A percentile compares a stretch with the other conserved stretches of the same genome.
phyloP scores from a whole-genome alignment of 2,329 filamentous ascomycete species.

The Xylariaceae sp. region DNA sequence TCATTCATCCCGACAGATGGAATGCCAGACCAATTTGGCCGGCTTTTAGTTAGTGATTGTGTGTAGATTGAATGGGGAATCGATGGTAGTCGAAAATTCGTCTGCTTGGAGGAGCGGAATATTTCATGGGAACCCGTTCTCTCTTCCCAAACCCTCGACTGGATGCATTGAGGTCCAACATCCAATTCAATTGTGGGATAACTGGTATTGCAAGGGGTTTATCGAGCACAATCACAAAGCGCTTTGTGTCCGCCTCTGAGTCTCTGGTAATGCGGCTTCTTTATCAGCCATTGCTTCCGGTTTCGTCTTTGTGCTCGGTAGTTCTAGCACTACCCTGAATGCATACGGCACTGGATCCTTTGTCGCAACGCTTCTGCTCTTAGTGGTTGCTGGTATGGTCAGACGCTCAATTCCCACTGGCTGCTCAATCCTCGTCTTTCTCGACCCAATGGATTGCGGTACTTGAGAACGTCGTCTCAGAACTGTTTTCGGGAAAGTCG shows the following conservation, averaged over 20 bases:
- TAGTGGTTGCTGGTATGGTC: background rate
- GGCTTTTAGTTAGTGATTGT: background rate
- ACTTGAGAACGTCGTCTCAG: slow-evolving; percentile 38
- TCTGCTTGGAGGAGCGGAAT: no score
- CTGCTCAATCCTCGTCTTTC: slow-evolving; percentile 1
- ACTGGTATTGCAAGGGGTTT: background rate
- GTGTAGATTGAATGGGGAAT: no score
- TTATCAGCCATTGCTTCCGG: background rate
- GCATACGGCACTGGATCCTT: no score
- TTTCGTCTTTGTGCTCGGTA: background rate
- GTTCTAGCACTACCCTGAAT: background rate
- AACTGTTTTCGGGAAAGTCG: slow-evolving; percentile 39
- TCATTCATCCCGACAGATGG: background rate
- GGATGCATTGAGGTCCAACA: no score
- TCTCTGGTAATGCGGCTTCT: background rate
- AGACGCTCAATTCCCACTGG: background rate
- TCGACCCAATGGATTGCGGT: slow-evolving; percentile 41
- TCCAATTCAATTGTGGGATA: no score
- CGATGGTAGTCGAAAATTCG: no score
- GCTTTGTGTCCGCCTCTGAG: background rate
- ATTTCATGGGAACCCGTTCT: no score
- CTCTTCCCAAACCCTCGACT: no score
- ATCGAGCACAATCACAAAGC: background rate
- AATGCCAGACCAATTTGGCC: background rate
- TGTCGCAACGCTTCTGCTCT: background rate